Base-by-base conservation (phyloP, 495 filamentous ascomycete species). In the Rhypophila decipiens region DNA sequence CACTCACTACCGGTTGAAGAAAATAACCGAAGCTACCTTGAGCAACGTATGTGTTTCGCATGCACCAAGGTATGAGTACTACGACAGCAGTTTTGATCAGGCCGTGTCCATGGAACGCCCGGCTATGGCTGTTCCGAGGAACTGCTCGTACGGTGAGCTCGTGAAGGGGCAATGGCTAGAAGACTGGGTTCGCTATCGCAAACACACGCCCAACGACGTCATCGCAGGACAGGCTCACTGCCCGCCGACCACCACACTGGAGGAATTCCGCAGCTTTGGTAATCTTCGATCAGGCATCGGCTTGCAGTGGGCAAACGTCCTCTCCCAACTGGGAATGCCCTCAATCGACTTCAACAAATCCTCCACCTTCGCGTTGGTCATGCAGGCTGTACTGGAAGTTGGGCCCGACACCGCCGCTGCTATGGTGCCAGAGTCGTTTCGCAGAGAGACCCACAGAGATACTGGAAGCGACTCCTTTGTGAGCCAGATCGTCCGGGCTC, bases 281-380 rank as follows among this genome's bases (percentile, higher is more conserved):
- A 52, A 63, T 9, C 52, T 82, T 21, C 67, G 76, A 2, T 55
- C 71, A 0, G 78, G 77, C 1, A 48, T 68, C 21, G 52, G 59
- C 0, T 58, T 82, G 20, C 77, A 82, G 39, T 79, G 76, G 74
- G 54, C 70, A 24, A 82, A 82, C 40, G 70, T 83, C 13, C 56
- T 77, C 0, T 50, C 68, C 13, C 72, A 83, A 50, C 58, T 84
- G n/a, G 52, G 54, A 1, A 56, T 61, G 4, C 72, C 71, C 2
- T 63, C 59, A 8, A 29, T 84, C 1, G 66, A 72, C 35, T 70
- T 75, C 35, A 75, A 66, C 20, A 69, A 71, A 19, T 42, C 64
- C 5, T 65, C 74, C 20, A 76, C 75, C 0, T 52, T 52, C 7
- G 43, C 71, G 0, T 61, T 80, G 21, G 36, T 81, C 4, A 54